phyloP scores from a whole-genome alignment of 1,284 basidiomycete species.

The Sanghuangporus weigelae region DNA sequence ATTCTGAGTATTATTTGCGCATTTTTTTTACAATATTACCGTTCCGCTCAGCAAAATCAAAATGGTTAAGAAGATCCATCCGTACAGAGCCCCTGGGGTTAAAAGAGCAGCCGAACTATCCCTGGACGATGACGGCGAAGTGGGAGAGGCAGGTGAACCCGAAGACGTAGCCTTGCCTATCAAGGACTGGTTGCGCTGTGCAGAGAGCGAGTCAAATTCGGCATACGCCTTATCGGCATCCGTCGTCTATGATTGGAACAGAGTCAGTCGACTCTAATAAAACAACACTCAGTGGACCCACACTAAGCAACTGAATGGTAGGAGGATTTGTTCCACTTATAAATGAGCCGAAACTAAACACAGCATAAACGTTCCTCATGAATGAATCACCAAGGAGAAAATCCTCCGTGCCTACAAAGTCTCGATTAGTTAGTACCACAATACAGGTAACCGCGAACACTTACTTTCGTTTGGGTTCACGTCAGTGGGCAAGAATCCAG shows the following conservation, averaged over 20 bases:
- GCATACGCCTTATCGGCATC: not conserved
- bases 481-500: not conserved
- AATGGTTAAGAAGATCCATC: not conserved
- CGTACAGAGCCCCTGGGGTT: not conserved
- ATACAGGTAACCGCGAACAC: not conserved
- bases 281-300: not conserved
- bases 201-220: conserved; percentile 11
- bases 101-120: not conserved
- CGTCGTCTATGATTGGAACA: conserved; percentile 1
- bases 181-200: conserved; percentile 6
- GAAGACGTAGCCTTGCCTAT: not conserved
- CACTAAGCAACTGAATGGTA: conserved; percentile 10
- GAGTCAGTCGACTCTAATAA: not conserved
- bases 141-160: not conserved
- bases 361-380: conserved; percentile 4
- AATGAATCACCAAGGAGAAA: conserved; percentile 7
- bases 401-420: not conserved
- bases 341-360: not conserved
- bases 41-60: not conserved
- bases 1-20: no score
- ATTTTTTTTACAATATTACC: not conserved
- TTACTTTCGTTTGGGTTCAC: not conserved
- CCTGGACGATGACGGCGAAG: not conserved
- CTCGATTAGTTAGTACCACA: not conserved
- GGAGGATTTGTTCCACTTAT: not conserved